Percentiles rank a stretch among this genome's conserved stretches.
These are phyloP conservation scores for Agrocybe praecox DNA, from an alignment of 768 basidiomycete species.

Conservation along the genomic window DNA sequence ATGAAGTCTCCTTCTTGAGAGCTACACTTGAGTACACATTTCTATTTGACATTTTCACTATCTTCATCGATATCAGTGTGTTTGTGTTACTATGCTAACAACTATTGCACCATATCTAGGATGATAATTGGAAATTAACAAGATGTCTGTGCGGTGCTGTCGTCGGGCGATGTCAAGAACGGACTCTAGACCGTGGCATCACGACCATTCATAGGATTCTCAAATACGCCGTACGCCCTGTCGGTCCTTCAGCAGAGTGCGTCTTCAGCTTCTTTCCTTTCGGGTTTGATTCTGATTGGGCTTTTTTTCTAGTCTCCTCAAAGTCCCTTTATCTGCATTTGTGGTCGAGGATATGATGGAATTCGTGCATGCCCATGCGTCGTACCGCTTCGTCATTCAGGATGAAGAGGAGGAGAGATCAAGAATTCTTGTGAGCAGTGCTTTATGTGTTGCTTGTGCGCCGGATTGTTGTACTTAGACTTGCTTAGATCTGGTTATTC, in stretches of 20 bases:
- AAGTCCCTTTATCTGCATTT: conserved; percentile 80
- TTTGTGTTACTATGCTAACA: conserved; percentile 6
- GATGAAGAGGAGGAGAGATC: conserved; percentile 88
- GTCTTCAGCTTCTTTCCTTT: conserved; percentile 27
- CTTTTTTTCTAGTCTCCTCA: conserved; percentile 35
- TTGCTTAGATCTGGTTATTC: conserved; percentile 96
- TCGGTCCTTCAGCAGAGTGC: conserved; percentile 63
- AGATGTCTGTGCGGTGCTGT: conserved; percentile 86
- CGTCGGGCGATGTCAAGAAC: conserved; percentile 69
- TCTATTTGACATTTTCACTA: conserved; percentile 9
- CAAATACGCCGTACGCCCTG: conserved; percentile 83
- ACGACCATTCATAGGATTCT: conserved; percentile 65
- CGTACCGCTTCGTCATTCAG: conserved; percentile 85
- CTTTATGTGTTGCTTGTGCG: neutral
- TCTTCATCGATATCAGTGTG: conserved; percentile 13
- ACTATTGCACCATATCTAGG: conserved; percentile 35
- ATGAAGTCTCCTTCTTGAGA: conserved; percentile 70
- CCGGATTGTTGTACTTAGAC: neutral
- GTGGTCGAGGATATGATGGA: conserved; percentile 91
- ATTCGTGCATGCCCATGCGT: conserved; percentile 88
- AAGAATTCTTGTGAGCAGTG: conserved; percentile 68
- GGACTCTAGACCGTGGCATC: conserved; percentile 30
- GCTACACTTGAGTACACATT: conserved; percentile 91
- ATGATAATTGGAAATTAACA: conserved; percentile 64
- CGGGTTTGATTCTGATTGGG: neutral